phyloP scores from a whole-genome alignment of 148 eudicot species.

The Rhododendron vialii region DNA sequence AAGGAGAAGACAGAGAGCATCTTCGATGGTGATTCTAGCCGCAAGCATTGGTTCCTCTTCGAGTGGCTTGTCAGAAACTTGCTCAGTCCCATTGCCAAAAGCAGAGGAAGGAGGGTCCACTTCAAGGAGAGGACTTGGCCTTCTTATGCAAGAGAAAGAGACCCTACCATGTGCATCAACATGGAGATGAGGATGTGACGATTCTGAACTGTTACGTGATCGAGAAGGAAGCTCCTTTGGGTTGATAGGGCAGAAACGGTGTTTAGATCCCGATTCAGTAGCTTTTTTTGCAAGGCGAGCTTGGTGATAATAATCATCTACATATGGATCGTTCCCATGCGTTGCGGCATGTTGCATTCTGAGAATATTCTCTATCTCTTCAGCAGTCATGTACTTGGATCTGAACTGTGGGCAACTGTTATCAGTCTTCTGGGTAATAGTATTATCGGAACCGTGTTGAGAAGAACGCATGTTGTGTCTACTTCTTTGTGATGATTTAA shows the following conservation, averaged over 20 bases:
- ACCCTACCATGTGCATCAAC: conserved; percentile 77
- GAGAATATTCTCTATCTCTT: conserved; percentile 77
- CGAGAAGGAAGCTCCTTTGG: conserved; percentile 59
- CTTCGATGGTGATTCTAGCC: conserved; percentile 86
- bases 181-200: conserved; percentile 74
- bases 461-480: conserved; percentile 54
- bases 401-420: conserved; percentile 57
- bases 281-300: conserved; percentile 78
- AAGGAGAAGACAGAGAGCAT: conserved; percentile 69
- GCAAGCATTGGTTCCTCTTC: conserved; percentile 98
- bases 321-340: conserved; percentile 86
- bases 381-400: conserved; percentile 80
- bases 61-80: conserved; percentile 51
- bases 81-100: conserved; percentile 40
- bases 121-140: conserved; percentile 88
- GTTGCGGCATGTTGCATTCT: conserved; percentile 84
- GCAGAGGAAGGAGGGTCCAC: conserved; percentile 59
- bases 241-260: conserved; percentile 73
- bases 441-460: conserved; percentile 56
- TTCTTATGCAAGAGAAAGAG: conserved; percentile 75
- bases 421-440: conserved; percentile 39
- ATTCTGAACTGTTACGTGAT: conserved; percentile 57
- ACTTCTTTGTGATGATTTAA: conserved; percentile 41
- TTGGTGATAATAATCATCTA: conserved; percentile 95
- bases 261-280: conserved; percentile 53